Conservation (phyloP, 768 basidiomycete genomes). For the Neoboletus brunneissimus region DNA sequence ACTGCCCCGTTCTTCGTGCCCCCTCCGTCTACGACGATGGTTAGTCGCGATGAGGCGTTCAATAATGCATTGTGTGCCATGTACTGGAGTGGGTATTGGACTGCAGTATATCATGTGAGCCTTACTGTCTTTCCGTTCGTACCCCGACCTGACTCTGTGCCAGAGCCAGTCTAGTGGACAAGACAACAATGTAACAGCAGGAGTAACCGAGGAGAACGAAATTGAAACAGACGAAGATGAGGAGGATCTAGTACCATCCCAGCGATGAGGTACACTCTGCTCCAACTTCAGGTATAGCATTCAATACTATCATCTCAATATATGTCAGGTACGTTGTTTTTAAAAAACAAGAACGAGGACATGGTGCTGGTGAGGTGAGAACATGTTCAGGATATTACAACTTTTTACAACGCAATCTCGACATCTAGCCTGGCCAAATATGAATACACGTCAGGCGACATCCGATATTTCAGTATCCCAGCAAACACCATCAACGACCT, state of each 20-base stretch:
- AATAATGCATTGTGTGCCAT: slow-evolving; percentile 70
- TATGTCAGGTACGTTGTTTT: slow-evolving; percentile 18
- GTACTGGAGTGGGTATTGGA: slow-evolving; percentile 91
- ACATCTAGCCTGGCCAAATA: slow-evolving; percentile 85
- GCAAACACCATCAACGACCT: slow-evolving; percentile 87
- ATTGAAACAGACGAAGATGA: slow-evolving; percentile 23
- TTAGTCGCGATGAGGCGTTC: slow-evolving; percentile 74
- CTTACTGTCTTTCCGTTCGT: slow-evolving; percentile 1
- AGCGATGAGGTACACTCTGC: slow-evolving; percentile 19
- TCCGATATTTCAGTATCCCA: slow-evolving; percentile 81
- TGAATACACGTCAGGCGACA: slow-evolving; percentile 88
- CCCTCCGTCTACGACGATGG: slow-evolving; percentile 36
- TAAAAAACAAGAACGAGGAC: not conserved
- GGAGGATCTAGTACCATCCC: slow-evolving; percentile 29
- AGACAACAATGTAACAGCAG: slow-evolving; percentile 24
- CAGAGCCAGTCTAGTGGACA: slow-evolving; percentile 28
- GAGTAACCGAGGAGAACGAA: slow-evolving; percentile 29
- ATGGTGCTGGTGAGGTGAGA: not conserved
- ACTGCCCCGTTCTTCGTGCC: slow-evolving; percentile 29
- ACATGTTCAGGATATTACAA: not conserved
- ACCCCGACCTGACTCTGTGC: slow-evolving; percentile 22
- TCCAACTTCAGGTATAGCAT: not conserved
- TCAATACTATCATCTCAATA: not conserved
- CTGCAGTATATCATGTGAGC: slow-evolving; percentile 75
- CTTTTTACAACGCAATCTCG: slow-evolving; percentile 65